Conservation (phyloP, 345 rosid species). For the Dipteronia dyeriana region DNA sequence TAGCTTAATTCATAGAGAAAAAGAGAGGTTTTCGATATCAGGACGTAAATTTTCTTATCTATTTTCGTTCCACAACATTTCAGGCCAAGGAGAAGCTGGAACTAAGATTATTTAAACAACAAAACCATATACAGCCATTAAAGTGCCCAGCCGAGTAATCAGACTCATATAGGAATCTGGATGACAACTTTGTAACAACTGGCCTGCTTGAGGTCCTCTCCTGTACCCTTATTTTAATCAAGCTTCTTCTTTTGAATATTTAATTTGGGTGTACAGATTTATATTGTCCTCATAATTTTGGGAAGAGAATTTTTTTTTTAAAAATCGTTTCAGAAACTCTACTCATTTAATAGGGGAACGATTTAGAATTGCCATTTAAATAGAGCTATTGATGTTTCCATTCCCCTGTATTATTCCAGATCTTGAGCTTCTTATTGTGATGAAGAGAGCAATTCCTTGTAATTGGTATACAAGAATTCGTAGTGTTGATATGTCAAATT, state of each 20-base stretch:
- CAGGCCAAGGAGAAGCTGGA: constrained; percentile 85
- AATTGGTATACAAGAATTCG: not conserved
- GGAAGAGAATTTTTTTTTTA: constrained; percentile 7
- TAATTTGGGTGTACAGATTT: constrained; percentile 32
- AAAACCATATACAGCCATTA: constrained; percentile 32
- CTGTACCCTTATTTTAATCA: constrained; percentile 23
- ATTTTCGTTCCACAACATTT: constrained; percentile 51
- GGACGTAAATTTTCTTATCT: constrained; percentile 38
- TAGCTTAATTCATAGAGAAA: constrained; percentile 13
- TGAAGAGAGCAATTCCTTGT: not conserved
- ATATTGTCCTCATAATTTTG: constrained; percentile 15
- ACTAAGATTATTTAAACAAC: constrained; percentile 39
- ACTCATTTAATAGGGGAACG: not conserved
- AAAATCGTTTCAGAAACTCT: not conserved
- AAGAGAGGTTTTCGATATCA: constrained; percentile 27
- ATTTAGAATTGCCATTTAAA: not conserved
- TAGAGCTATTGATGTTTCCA: not conserved
- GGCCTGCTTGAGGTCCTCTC: constrained; percentile 37
- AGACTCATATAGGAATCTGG: constrained; percentile 34
- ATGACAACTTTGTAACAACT: constrained; percentile 21
- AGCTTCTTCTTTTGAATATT: constrained; percentile 4
- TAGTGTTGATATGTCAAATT: not conserved
- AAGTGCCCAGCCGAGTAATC: constrained; percentile 30
- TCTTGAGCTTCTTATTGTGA: constrained; percentile 10
- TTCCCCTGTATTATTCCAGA: not conserved